Conservation (phyloP, 2,329 filamentous ascomycete species). For the Stenocarpella maydis region DNA sequence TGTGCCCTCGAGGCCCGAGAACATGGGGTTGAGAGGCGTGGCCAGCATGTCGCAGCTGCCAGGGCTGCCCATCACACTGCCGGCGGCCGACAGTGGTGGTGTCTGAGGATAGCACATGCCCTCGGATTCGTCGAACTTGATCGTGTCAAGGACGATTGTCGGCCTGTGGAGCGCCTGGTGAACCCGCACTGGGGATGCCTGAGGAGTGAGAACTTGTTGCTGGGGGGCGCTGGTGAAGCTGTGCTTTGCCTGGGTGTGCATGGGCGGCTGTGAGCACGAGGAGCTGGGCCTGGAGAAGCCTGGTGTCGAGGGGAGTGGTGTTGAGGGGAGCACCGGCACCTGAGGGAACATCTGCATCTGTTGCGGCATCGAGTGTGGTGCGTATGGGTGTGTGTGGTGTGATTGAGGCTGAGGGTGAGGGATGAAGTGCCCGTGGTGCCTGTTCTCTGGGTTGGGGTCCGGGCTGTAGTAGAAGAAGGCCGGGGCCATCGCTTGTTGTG, state of each 20-base stretch:
- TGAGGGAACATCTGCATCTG: conserved; percentile 63
- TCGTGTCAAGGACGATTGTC: conserved; percentile 80
- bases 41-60: conserved; percentile 78
- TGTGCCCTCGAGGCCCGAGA: conserved; percentile 74
- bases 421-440: conserved; percentile 80
- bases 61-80: conserved; percentile 87
- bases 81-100: conserved; percentile 84
- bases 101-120: conserved; percentile 82
- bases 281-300: conserved; percentile 72
- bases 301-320: conserved; percentile 66
- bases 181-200: conserved; percentile 77
- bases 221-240: conserved; percentile 64
- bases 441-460: conserved; percentile 75
- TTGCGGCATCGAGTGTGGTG: conserved; percentile 45
- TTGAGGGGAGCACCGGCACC: conserved; percentile 67
- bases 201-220: conserved; percentile 71
- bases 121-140: conserved; percentile 67
- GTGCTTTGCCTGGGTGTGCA: conserved; percentile 49
- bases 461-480: conserved; percentile 89
- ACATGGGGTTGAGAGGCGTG: conserved; percentile 83
- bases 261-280: conserved; percentile 67
- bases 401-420: conserved; percentile 69
- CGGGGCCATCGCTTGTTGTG: conserved; percentile 69
- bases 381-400: conserved; percentile 46
- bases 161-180: conserved; percentile 70